Evolutionary conservation across 495 filamentous ascomycete genomes (phyloP), one percentile per base, ranked within the genome.

Genomic region (Penicillium diatomitis): DNA sequence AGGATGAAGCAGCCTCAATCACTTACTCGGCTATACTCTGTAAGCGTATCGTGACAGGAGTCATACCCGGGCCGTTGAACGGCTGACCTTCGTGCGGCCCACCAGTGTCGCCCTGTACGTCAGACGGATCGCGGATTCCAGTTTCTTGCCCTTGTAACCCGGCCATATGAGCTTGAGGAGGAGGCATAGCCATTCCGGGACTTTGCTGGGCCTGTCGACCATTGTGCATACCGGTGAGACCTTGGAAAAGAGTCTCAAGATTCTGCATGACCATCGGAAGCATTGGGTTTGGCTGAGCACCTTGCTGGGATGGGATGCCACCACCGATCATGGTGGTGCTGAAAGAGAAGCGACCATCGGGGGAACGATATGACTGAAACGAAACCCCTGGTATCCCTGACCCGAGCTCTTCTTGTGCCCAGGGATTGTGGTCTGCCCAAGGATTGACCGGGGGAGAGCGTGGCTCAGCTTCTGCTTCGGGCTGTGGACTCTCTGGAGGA

Each of bases 341-440:
- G 32, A 73, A 67, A 5, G 57, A 62, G 44, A 72, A 67, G 6
- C 62, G 62, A 11, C 70, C 69, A 56, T 71, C 59, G 28, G 76
- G 69, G 5, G 77, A 77, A 11, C 71, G 60, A 32, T 73, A 76
- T 7, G 75, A 70, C 42, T 60, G 71, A 42, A 61, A 63, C 30
- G 65, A 57, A 45, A 75, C 54, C 37, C 75, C 68, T 20, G 76
- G 68, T 8, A 75, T 74, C 29, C 77, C 68, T 5, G 45, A 33
- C 28, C 44, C 40, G 45, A 28, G 52, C 32, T 69, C 68, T 44
- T 62, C 61, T 40, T 65, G 58, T 4, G 47, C 60, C 66, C 64
- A 74, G 0, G 67, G 70, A 51, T 71, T 67, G 43, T 67, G 65
- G 52, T 69, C 56, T 41, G 56, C 52, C 54, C 56, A 65, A 7